Conservation (phyloP, 2,329 filamentous ascomycete genomes). For the Thielaviopsis euricoi region DNA sequence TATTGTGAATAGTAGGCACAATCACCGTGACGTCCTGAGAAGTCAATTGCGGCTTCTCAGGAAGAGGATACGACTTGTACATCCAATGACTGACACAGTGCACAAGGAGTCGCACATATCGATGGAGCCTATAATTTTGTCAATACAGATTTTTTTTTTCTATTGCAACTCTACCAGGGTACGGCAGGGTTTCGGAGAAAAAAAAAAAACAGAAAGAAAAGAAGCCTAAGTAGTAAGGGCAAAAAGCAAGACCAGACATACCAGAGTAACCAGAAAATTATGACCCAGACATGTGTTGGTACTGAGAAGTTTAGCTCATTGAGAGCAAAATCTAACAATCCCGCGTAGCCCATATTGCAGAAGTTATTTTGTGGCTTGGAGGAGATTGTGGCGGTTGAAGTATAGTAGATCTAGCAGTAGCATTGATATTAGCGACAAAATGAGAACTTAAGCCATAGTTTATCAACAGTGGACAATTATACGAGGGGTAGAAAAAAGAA, state of each 20-base stretch:
- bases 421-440: no score
- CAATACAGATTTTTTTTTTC: not conserved
- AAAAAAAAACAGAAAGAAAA: not conserved
- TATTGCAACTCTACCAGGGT: constrained; percentile 1
- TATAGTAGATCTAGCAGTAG: no score
- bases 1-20: constrained; percentile 80
- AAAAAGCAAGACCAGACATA: no score
- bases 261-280: constrained; percentile 19
- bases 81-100: constrained; percentile 75
- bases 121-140: constrained; percentile 49
- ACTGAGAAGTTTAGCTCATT: constrained; percentile 21
- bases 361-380: no score
- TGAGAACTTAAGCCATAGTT: no score
- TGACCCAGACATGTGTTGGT: constrained; percentile 31
- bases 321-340: constrained; percentile 15
- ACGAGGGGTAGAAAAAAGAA: no score
- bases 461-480: no score
- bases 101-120: constrained; percentile 71
- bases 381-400: no score
- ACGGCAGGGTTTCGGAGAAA: not conserved
- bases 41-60: constrained; percentile 63
- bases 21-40: constrained; percentile 82
- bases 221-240: no score
- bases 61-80: constrained; percentile 72
- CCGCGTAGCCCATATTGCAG: constrained; percentile 3